Evolutionary conservation across 1,284 basidiomycete genomes (phyloP).

Genomic region (Ustanciosporium gigantosporum): DNA sequence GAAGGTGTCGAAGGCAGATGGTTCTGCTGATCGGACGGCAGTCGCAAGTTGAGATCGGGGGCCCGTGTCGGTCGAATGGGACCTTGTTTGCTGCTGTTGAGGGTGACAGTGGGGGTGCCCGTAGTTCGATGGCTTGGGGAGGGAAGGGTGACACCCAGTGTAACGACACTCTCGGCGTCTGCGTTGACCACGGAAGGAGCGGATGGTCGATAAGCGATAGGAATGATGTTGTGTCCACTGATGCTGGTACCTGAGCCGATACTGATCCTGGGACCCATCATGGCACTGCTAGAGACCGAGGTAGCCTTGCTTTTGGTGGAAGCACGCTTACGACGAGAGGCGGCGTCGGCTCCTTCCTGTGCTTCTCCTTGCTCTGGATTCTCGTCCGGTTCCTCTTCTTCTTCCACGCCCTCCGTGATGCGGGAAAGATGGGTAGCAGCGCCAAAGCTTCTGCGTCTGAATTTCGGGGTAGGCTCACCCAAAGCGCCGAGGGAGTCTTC

Average conservation of each 20-base stretch:
- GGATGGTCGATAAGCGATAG: constrained; percentile 33
- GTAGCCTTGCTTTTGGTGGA: constrained; percentile 3
- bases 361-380: too few species aligned
- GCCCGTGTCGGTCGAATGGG: constrained; percentile 32
- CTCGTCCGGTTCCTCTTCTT: constrained; percentile 34
- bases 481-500: constrained; percentile 28
- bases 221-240: constrained; percentile 28
- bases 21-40: constrained; percentile 11
- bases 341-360: neutral
- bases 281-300: constrained; percentile 10
- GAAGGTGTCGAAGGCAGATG: constrained; percentile 8
- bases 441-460: constrained; percentile 28
- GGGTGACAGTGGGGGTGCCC: constrained; percentile 11
- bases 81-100: constrained; percentile 9
- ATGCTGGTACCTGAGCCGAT: constrained; percentile 26
- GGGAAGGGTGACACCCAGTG: constrained; percentile 8
- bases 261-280: constrained; percentile 25
- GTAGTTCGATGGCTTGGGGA: constrained; percentile 19
- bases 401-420: constrained; percentile 41
- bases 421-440: constrained; percentile 43
- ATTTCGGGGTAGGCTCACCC: constrained; percentile 28
- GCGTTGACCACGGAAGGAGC: neutral
- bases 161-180: neutral
- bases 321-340: constrained; percentile 3
- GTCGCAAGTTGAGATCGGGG: constrained; percentile 37